These are phyloP conservation scores for Tieghemostelium lacteum DNA, from an alignment of 78 protist species.

Conservation along the genomic window DNA sequence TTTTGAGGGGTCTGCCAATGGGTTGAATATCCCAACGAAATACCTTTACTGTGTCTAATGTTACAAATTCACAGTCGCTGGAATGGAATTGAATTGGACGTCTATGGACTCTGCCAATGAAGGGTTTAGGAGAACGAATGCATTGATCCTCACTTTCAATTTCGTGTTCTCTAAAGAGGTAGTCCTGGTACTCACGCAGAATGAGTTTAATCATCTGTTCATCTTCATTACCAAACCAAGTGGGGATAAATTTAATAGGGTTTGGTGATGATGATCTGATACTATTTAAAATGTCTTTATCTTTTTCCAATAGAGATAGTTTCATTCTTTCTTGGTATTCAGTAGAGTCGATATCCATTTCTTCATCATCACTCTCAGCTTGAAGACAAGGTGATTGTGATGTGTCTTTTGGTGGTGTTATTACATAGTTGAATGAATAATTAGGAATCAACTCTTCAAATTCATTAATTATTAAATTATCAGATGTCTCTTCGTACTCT, in stretches of 20 bases:
- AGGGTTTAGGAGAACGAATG: constrained; percentile 52
- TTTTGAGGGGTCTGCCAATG: constrained; percentile 34
- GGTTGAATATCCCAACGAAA: constrained; percentile 70
- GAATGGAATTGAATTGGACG: constrained; percentile 14
- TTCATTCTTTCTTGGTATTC: neutral
- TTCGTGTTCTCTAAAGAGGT: constrained; percentile 22
- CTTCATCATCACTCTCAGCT: neutral
- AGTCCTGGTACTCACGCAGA: neutral
- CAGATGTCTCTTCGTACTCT: too few relatives aligned
- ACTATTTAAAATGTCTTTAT: neutral
- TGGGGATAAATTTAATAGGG: constrained; percentile 14
- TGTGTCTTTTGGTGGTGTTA: too few relatives aligned
- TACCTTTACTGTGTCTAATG: constrained; percentile 53
- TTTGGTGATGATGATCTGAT: constrained; percentile 11
- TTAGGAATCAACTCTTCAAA: neutral
- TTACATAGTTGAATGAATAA: neutral
- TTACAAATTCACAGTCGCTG: neutral
- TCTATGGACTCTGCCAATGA: constrained; percentile 58
- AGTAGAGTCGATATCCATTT: neutral
- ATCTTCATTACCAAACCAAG: constrained; percentile 59
- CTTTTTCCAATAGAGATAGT: neutral
- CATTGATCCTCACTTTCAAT: constrained; percentile 14
- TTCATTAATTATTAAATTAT: neutral
- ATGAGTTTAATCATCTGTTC: constrained; percentile 21
- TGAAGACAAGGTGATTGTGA: neutral